These are phyloP conservation scores for Phytopythium montanum DNA, from an alignment of 352 stramenopile genomes.

Conservation along the genomic window DNA sequence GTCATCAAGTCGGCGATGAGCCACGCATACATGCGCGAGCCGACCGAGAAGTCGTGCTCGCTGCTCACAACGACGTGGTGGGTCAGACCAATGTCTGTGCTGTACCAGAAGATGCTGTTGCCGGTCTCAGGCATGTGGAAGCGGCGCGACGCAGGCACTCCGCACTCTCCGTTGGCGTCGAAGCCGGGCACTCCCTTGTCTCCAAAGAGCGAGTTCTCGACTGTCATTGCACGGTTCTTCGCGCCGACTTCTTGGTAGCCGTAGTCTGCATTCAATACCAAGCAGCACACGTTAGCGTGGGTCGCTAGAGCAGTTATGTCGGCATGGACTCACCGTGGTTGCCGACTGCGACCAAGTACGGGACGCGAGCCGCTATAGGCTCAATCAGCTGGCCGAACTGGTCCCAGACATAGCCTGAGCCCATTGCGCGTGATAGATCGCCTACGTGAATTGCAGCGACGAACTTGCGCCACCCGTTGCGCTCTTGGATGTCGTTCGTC, in stretches of 20 bases:
- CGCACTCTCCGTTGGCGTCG: conserved; percentile 82
- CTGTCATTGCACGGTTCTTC: conserved; percentile 21
- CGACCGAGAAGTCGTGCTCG: conserved; percentile 47
- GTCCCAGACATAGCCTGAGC: conserved; percentile 79
- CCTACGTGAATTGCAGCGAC: conserved; percentile 77
- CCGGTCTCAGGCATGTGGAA: conserved; percentile 74
- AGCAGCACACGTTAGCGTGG: not conserved
- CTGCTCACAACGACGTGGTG: conserved; percentile 52
- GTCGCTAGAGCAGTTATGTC: not conserved
- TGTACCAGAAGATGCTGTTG: conserved; percentile 64
- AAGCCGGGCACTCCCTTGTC: conserved; percentile 26
- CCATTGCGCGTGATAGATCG: conserved; percentile 73
- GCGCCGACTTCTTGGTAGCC: conserved; percentile 35
- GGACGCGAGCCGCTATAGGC: conserved; percentile 59
- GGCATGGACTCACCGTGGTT: conserved; percentile 33
- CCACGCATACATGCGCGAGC: conserved; percentile 46
- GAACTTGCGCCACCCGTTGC: conserved; percentile 38
- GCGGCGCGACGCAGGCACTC: conserved; percentile 61
- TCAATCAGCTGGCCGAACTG: conserved; percentile 82
- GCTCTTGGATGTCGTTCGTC: conserved; percentile 23
- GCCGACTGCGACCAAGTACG: conserved; percentile 71
- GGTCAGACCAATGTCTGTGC: conserved; percentile 42
- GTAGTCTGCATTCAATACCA: conserved; percentile 23
- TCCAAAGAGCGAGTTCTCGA: conserved; percentile 30
- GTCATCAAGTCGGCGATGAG: conserved; percentile 43